These are phyloP conservation scores for Pleurotus platypus DNA, from an alignment of 768 basidiomycete genomes.

Conservation along the genomic window DNA sequence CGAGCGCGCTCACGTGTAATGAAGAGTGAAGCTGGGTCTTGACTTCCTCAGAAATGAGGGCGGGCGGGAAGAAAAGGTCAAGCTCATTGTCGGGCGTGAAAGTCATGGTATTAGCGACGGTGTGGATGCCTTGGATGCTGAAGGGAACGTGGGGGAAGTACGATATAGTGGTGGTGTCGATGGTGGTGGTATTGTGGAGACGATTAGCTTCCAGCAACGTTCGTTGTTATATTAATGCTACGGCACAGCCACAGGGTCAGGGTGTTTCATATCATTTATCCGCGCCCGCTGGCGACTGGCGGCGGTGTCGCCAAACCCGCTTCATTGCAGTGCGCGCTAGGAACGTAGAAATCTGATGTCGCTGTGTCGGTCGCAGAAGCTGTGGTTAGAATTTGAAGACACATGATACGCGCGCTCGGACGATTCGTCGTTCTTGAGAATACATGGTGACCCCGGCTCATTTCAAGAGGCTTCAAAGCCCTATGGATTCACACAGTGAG, in stretches of 20 bases:
- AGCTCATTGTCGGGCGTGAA: constrained; percentile 64
- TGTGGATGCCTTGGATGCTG: not conserved
- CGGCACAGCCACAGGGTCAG: constrained; percentile 6
- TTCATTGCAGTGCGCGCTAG: too few relatives aligned
- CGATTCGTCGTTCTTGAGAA: too few relatives aligned
- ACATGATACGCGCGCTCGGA: too few relatives aligned
- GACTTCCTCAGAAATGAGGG: constrained; percentile 67
- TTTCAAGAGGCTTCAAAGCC: too few relatives aligned
- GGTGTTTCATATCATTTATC: not conserved
- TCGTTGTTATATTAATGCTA: constrained; percentile 5
- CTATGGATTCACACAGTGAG: too few relatives aligned
- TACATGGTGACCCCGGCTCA: too few relatives aligned
- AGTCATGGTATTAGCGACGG: not conserved
- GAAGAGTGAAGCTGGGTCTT: constrained; percentile 55
- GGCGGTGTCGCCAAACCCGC: not conserved
- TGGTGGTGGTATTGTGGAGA: not conserved
- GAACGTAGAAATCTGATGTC: too few relatives aligned
- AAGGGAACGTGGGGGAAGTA: not conserved
- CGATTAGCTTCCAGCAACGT: not conserved
- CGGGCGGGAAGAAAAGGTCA: constrained; percentile 74
- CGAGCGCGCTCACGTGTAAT: constrained; percentile 52
- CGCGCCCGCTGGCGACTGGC: not conserved
- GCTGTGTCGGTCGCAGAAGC: too few relatives aligned
- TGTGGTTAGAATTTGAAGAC: too few relatives aligned
- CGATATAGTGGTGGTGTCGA: not conserved